phyloP scores from a whole-genome alignment of 768 basidiomycete genomes.

The Leucocoprinus sp. region DNA sequence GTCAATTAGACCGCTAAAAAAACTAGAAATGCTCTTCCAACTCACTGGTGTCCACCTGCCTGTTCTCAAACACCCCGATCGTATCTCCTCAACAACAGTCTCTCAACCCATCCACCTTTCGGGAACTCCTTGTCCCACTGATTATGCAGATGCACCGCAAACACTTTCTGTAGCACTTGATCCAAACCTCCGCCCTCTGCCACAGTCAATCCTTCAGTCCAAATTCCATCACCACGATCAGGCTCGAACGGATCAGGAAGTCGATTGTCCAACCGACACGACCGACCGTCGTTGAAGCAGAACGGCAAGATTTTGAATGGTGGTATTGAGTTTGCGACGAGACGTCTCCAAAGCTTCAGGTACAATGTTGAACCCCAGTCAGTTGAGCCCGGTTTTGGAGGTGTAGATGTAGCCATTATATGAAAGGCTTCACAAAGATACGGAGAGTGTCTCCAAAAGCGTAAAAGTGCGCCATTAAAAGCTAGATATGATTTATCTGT shows the following conservation, averaged over 20 bases:
- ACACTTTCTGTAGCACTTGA: slow-evolving; percentile 58
- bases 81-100: slow-evolving; percentile 62
- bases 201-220: slow-evolving; percentile 59
- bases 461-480: slow-evolving; percentile 92
- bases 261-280: slow-evolving; percentile 87
- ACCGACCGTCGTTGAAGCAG: slow-evolving; percentile 89
- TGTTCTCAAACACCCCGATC: slow-evolving; percentile 29
- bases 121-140: slow-evolving; percentile 93
- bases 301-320: slow-evolving; percentile 93
- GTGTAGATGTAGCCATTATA: slow-evolving; percentile 67
- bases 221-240: slow-evolving; percentile 44
- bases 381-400: slow-evolving; percentile 71
- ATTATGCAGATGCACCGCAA: slow-evolving; percentile 90
- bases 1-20: too few species aligned
- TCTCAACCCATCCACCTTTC: slow-evolving; percentile 76
- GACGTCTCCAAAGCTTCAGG: slow-evolving; percentile 81
- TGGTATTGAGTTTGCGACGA: slow-evolving; percentile 59
- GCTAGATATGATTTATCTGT: slow-evolving; percentile 43
- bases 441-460: slow-evolving; percentile 83
- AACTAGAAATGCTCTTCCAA: neutral
- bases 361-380: slow-evolving; percentile 95
- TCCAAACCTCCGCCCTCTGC: slow-evolving; percentile 60
- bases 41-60: neutral
- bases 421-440: slow-evolving; percentile 97
- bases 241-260: slow-evolving; percentile 84